A percentile compares a stretch with the other conserved stretches of the same genome.
These are phyloP conservation scores for Lentinula lateritia DNA, from an alignment of 768 basidiomycete genomes.

Conservation along the genomic window DNA sequence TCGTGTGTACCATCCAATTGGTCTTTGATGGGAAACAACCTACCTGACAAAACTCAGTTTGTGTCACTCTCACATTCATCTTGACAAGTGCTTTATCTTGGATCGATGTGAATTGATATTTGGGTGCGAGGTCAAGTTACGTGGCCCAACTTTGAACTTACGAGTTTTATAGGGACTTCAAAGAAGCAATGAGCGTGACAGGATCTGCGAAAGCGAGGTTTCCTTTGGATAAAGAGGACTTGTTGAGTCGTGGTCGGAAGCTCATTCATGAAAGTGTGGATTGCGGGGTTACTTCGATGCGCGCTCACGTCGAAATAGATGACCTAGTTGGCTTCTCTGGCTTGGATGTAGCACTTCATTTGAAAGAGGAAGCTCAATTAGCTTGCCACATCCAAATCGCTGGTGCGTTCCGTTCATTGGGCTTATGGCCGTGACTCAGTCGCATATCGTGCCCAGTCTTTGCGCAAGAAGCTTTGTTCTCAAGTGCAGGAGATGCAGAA, in stretches of 20 bases:
- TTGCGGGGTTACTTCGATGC: constrained; percentile 59
- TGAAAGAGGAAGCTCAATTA: constrained; percentile 38
- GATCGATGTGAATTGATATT: constrained; percentile 46
- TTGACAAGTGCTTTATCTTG: constrained; percentile 67
- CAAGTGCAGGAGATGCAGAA: constrained; percentile 21
- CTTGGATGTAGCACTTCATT: constrained; percentile 42
- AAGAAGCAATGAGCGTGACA: constrained; percentile 50
- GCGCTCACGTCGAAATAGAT: constrained; percentile 67
- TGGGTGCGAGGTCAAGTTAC: constrained; percentile 33
- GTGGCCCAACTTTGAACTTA: background rate
- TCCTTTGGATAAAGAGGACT: constrained; percentile 33
- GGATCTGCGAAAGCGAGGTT: constrained; percentile 46
- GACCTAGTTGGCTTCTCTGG: constrained; percentile 46
- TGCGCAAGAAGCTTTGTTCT: constrained; percentile 56
- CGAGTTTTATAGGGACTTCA: constrained; percentile 37
- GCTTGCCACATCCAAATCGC: constrained; percentile 55
- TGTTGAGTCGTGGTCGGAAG: constrained; percentile 45
- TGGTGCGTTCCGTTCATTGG: constrained; percentile 27
- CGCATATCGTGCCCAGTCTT: constrained; percentile 34
- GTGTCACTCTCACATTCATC: constrained; percentile 61
- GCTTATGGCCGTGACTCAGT: background rate
- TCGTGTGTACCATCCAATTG: constrained; percentile 17
- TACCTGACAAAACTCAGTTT: constrained; percentile 22
- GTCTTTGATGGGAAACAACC: constrained; percentile 10
- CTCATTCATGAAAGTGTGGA: constrained; percentile 54